Base-by-base conservation (phyloP, 768 basidiomycete species). In the Rhodotorula taiwanensis region DNA sequence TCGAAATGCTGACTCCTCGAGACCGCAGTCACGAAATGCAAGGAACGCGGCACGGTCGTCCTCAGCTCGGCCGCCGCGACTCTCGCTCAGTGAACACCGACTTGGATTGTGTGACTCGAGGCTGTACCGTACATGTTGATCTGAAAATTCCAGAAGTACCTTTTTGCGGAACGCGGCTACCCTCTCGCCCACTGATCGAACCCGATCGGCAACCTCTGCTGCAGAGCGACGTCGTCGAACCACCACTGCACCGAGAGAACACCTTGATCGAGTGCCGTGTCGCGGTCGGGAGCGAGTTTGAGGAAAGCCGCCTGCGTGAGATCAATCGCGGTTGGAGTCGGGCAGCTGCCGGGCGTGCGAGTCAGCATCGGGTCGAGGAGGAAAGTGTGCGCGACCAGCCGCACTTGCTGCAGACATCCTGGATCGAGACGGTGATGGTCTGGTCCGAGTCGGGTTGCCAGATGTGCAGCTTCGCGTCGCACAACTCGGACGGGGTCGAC, bases 21-120 rank as follows among this genome's bases (percentile, higher is more conserved):
- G 50, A 18, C 25, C 44, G 11, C 73, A 97, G 93, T 78, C 55
- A 83, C 85, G 30, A 95, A 90, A 76, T 87, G 89, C 41, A 95
- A 94, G 77, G 93, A 95, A 74, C 80, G 90, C 34, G 80, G 83
- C 52, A 76, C 84, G 1, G 77, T 80, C 0, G 90, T 87, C 23
- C 76, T 98, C 52, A 80, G 86, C 8, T 84, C 84, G 2, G 90
- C 91, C 1, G 92, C 87, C 13, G 94, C 82, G 1, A 97, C 92
- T 0, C 72, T 79, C 15, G 78, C 10, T 9, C 6, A 53, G 39
- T 42, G 52, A 41, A 4, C 27, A 5, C 48, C n/a, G 18, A 9
- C 23, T 51, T 1, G 20, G 20, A 34, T n/a, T 11, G 30, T 31
- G 10, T n/a, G 7, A 18, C 30, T 21, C n/a, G n/a, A n/a, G n/a